phyloP scores from a whole-genome alignment of 768 basidiomycete genomes.

The Lyophyllum atratum region DNA sequence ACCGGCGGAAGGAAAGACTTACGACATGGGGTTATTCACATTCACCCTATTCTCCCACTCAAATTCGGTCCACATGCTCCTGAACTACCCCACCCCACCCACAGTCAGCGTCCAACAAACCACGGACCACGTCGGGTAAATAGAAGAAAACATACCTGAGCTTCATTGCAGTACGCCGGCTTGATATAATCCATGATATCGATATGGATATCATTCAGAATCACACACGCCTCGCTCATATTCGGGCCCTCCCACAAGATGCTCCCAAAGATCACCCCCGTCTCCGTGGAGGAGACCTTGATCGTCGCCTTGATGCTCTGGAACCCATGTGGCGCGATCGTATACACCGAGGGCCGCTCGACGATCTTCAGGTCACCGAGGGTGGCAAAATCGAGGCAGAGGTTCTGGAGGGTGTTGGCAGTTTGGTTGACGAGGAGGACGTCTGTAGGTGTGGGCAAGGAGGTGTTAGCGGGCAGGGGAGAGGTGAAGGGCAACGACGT shows the following conservation, averaged over 20 bases:
- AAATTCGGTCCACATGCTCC: conserved; percentile 99
- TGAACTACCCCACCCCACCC: conserved; percentile 56
- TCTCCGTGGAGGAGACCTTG: conserved; percentile 98
- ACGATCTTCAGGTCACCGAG: conserved; percentile 96
- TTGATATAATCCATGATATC: conserved; percentile 99
- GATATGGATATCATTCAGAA: conserved; percentile 95
- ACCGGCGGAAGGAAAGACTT: conserved; percentile 32
- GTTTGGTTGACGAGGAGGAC: conserved; percentile 98
- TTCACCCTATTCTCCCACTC: conserved; percentile 99
- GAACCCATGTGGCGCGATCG: conserved; percentile 95
- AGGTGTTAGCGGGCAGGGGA: background rate
- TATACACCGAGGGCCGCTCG: conserved; percentile 92
- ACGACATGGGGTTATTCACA: conserved; percentile 82
- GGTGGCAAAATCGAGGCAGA: conserved; percentile 96
- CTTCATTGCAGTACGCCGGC: conserved; percentile 93
- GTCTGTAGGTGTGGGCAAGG: conserved; percentile 46
- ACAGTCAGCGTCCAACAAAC: background rate
- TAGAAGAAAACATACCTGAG: conserved; percentile 76
- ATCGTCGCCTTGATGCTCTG: conserved; percentile 98
- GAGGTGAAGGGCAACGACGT: conserved; percentile 20
- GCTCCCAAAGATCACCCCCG: conserved; percentile 97
- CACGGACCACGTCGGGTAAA: too few species aligned
- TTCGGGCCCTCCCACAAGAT: conserved; percentile 95
- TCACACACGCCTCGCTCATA: conserved; percentile 87
- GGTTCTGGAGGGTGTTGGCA: conserved; percentile 89